Conservation (phyloP, 441 rosid genomes). For the Populus hybrid region DNA sequence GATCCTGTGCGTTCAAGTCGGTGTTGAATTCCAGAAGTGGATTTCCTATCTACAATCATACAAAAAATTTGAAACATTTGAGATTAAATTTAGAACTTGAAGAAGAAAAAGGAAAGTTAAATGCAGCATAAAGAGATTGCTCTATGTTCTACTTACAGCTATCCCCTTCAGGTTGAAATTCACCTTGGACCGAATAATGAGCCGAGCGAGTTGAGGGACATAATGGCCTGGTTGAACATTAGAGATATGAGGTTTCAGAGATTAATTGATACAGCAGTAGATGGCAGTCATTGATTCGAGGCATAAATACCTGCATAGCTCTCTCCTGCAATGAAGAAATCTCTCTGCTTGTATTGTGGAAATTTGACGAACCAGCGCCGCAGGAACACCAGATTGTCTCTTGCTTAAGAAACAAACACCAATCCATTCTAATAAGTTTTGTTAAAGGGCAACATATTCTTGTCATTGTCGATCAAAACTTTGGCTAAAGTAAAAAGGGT, state of each 20-base stretch:
- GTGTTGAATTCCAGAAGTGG: slow-evolving; percentile 39
- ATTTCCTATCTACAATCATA: slow-evolving; percentile 37
- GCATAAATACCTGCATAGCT: slow-evolving; percentile 45
- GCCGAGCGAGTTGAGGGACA: slow-evolving; percentile 58
- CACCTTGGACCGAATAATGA: slow-evolving; percentile 28
- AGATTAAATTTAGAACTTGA: not conserved
- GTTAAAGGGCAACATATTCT: not conserved
- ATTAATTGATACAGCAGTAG: not conserved
- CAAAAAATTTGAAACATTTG: not conserved
- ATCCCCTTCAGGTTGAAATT: slow-evolving; percentile 46
- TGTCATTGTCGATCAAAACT: not conserved
- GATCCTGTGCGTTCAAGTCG: slow-evolving; percentile 38
- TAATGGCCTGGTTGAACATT: slow-evolving; percentile 40
- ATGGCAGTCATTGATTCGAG: not conserved
- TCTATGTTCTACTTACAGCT: slow-evolving; percentile 35
- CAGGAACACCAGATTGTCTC: slow-evolving; percentile 50
- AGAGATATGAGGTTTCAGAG: not conserved
- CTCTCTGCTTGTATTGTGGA: slow-evolving; percentile 38
- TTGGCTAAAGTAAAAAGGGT: not conserved
- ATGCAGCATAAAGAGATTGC: not conserved
- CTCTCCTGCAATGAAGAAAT: slow-evolving; percentile 51
- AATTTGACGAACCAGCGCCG: slow-evolving; percentile 39
- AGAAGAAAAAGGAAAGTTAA: not conserved
- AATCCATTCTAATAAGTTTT: not conserved
- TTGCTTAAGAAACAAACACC: slow-evolving; percentile 24